These are phyloP conservation scores for Sergeia podlipaevii DNA, from an alignment of 208 protist genomes.

Conservation along the genomic window DNA sequence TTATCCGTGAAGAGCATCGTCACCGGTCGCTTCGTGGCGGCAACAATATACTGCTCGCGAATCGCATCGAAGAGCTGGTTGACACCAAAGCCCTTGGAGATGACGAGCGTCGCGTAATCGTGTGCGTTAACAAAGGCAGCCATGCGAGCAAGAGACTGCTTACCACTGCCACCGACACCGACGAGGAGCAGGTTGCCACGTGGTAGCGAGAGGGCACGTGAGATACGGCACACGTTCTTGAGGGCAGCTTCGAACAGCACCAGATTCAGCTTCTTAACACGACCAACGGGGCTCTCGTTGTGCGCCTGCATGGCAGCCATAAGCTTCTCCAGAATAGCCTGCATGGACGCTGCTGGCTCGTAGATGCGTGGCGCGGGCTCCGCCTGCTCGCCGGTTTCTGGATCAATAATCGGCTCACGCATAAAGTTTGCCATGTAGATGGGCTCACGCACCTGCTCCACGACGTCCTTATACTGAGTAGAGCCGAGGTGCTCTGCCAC, in stretches of 20 bases:
- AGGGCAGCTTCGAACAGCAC: constrained; percentile 95
- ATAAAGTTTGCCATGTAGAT: constrained; percentile 96
- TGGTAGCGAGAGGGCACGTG: constrained; percentile 87
- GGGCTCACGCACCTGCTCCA: constrained; percentile 66
- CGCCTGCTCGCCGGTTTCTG: constrained; percentile 86
- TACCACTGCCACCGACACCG: constrained; percentile 91
- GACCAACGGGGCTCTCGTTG: constrained; percentile 82
- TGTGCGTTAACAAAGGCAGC: constrained; percentile 85
- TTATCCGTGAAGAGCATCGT: constrained; percentile 98
- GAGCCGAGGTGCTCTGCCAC: constrained; percentile 63
- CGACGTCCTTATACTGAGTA: constrained; percentile 80
- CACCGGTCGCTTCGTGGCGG: constrained; percentile 81
- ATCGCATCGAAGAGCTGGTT: constrained; percentile 95
- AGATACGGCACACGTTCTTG: constrained; percentile 94
- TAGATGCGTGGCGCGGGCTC: constrained; percentile 94
- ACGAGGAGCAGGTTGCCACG: constrained; percentile 94
- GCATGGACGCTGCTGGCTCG: constrained; percentile 90
- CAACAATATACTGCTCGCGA: constrained; percentile 87
- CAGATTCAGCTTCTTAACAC: constrained; percentile 90
- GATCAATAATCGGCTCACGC: constrained; percentile 85
- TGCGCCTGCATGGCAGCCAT: constrained; percentile 78
- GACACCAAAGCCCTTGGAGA: constrained; percentile 93
- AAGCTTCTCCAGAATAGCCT: constrained; percentile 68
- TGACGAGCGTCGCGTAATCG: constrained; percentile 89
- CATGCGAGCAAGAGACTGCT: constrained; percentile 91